Percentiles rank a stretch among this genome's conserved stretches.
These are phyloP conservation scores for Xylaria castorea DNA, from an alignment of 495 filamentous ascomycete genomes.

Conservation along the genomic window DNA sequence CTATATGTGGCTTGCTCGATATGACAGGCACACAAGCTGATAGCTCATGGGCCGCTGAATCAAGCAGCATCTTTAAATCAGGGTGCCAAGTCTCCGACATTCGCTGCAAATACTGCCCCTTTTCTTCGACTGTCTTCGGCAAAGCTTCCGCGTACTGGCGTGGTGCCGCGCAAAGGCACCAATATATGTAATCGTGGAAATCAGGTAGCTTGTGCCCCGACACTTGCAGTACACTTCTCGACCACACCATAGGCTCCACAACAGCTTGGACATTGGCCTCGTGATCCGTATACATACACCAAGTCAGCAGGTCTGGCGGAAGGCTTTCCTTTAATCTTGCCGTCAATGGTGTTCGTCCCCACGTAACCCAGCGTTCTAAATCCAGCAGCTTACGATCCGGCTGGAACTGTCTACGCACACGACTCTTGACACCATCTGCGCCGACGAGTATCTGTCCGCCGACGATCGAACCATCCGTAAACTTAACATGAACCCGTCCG, in stretches of 20 bases:
- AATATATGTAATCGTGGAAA: slow-evolving; percentile 35
- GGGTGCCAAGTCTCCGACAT: slow-evolving; percentile 39
- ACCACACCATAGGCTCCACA: slow-evolving; percentile 42
- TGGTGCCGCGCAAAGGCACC: slow-evolving; percentile 31
- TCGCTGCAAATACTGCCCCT: slow-evolving; percentile 29
- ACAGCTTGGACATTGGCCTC: slow-evolving; percentile 44
- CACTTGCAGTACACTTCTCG: slow-evolving; percentile 45
- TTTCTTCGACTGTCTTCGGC: slow-evolving; percentile 39
- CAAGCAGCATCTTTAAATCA: slow-evolving; percentile 44
- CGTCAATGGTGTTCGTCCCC: slow-evolving; percentile 49
- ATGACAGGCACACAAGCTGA: slow-evolving; percentile 44
- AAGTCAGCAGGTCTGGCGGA: slow-evolving; percentile 34
- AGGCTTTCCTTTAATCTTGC: slow-evolving; percentile 38
- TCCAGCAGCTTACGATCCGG: slow-evolving; percentile 51
- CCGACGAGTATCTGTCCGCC: slow-evolving; percentile 52
- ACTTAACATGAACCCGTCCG: slow-evolving; percentile 44
- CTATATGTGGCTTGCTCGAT: slow-evolving; percentile 50
- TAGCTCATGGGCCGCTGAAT: slow-evolving; percentile 43
- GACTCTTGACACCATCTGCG: slow-evolving; percentile 53
- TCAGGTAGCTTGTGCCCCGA: slow-evolving; percentile 31
- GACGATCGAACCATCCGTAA: slow-evolving; percentile 47
- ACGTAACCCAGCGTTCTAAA: slow-evolving; percentile 52
- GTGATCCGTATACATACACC: slow-evolving; percentile 43
- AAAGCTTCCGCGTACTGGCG: slow-evolving; percentile 26
- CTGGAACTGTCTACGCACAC: slow-evolving; percentile 50